Evolutionary conservation across 202 grass and related monocot genomes (phyloP), one percentile per base, ranked within the genome.

Genomic region (Zoysia matrella): DNA sequence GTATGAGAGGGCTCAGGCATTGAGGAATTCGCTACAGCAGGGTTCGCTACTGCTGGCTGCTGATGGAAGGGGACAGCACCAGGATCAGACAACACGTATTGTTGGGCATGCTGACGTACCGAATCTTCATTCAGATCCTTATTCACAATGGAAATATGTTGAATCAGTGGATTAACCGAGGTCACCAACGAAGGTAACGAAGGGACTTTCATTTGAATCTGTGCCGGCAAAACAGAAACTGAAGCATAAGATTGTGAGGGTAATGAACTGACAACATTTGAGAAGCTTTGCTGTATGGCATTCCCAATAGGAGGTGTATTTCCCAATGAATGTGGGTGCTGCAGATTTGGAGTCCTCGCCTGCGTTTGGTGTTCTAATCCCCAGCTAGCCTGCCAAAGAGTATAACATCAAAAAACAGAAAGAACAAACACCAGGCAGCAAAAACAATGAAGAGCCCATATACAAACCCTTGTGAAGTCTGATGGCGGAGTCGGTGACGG

Each of bases 401-500:
- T 7, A 42, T 83, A 52, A 44, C 66, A 36, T 57, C 47, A 81
- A 73, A 50, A 79, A 71, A 50, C 5, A 68, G 18, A 71, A 75
- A 69, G 9, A 67, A 52, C 45, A 22, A 69, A 74, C 63, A 78
- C 36, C 60, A 11, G n/a, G 76, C 52, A 68, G 80, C 5, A 40
- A 45, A 18, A 42, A 63, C 4, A 65, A 84, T 58, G 30, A 88
- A 68, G 85, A 63, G 83, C 63, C 58, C 83, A 43, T 13, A 73
- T 73, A 80, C 87, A 49, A 82, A 94, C 92, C 83, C 72, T 88
- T 87, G 77, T 79, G 13, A 56, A 70, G 52, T 92, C 88, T 16
- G 88, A 83, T 60, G 92, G 60, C 47, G 94, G 94, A 67, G 96
- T 99, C 41, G 96, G 96, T 5, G 93, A 99, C 14, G 96, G 96